Base-by-base conservation (phyloP, 371 early-diverging fungal species). In the Aphelidium insulamus region DNA sequence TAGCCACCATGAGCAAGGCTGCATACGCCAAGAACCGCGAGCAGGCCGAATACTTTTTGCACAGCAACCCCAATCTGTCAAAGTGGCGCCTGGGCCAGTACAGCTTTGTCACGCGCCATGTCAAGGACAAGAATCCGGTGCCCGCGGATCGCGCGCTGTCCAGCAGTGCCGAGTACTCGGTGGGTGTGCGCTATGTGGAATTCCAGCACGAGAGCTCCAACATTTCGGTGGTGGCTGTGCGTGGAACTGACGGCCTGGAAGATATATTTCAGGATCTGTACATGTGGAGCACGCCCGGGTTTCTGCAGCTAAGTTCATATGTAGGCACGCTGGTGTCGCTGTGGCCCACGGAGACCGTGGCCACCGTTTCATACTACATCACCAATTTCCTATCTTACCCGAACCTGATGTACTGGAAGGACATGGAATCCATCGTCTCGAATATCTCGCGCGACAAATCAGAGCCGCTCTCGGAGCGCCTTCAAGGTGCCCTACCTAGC, bases 201-300 rank as follows among this genome's bases (percentile, higher is more conserved):
- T 30, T 19, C 20, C 30, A 12, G 20, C 5, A 20, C n/a, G 2
- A 10, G 9, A 15, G 2, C 16, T 4, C 8, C 8, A 26, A 26
- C 26, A 11, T 30, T 3, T 30, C 30, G 20, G 33, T 45, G 2
- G 35, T 45, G 0, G 34, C 41, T 7, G 32, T 45, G 4, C 23
- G 46, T 1, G 46, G 46, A 6, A 45, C 46, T 0, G 15, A 8
- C 9, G 31, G 21, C 8, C 1, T 38, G 25, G 37, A 45, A 21
- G 46, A 45, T 32, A 30, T 45, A 4, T 37, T 45, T 28, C 46
- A 45, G 26, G 46, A 45, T 26, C 22, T 41, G 9, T 38, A 41
- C 28, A 26, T 41, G 0, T 45, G 40, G 40, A 11, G 20, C 10
- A 36, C 46, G 7, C 24, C 34, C 2, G 30, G 27, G 12, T 21